Conservation (phyloP, 139 green algal species). For the Pseudopediastrum boryanum region DNA sequence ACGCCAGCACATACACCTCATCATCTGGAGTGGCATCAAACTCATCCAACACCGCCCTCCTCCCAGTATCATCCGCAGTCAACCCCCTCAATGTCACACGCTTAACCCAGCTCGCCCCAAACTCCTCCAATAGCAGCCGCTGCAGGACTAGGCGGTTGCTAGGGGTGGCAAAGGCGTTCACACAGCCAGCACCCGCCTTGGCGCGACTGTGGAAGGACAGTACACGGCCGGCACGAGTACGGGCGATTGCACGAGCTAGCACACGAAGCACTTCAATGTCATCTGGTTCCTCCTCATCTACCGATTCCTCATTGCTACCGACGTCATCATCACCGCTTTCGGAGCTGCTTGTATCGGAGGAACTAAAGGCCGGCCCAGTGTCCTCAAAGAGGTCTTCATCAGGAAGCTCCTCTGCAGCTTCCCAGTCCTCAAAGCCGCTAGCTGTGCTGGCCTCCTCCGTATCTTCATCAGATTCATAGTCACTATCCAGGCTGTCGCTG, state of each 20-base stretch:
- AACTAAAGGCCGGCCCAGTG: too few relatives aligned
- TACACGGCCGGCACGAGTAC: not conserved
- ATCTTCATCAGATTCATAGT: not conserved
- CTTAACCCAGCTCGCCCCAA: not conserved
- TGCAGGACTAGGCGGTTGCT: not conserved
- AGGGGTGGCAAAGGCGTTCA: conserved; percentile 1
- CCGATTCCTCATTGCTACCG: too few relatives aligned
- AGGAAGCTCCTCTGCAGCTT: too few relatives aligned
- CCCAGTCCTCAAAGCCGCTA: too few relatives aligned
- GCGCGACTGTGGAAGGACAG: conserved; percentile 11
- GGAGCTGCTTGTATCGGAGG: too few relatives aligned
- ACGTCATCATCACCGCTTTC: too few relatives aligned
- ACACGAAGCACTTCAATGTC: not conserved
- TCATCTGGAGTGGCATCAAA: conserved; percentile 6
- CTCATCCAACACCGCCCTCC: not conserved
- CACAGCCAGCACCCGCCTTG: not conserved
- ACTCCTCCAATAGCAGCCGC: conserved; percentile 10
- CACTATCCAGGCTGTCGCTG: not conserved
- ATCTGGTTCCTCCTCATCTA: too few relatives aligned
- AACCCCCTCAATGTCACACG: not conserved
- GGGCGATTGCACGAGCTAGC: not conserved
- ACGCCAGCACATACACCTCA: conserved; percentile 19
- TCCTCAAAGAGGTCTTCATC: too few relatives aligned
- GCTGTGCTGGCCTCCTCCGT: not conserved
- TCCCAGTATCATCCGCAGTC: not conserved